A percentile compares a stretch with the other conserved stretches of the same genome.
These are phyloP conservation scores for Termitomyces sp. DNA, from an alignment of 768 basidiomycete genomes.

Conservation along the genomic window DNA sequence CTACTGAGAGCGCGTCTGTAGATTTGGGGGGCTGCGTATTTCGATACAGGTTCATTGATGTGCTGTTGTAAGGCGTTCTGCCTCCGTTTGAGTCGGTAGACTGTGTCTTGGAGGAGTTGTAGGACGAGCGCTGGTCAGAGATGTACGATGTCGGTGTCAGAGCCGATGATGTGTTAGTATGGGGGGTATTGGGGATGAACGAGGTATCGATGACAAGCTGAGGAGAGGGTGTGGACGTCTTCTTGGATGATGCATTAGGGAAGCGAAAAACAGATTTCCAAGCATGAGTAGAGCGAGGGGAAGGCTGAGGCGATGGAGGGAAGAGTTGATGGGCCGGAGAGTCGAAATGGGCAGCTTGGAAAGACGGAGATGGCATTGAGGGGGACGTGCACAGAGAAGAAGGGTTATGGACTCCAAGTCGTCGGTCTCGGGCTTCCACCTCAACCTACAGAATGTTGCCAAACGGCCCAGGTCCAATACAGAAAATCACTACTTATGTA, in stretches of 20 bases:
- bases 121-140: slow-evolving; percentile 70
- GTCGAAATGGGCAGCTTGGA: slow-evolving; percentile 17
- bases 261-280: slow-evolving; percentile 82
- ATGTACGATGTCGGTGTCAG: slow-evolving; percentile 51
- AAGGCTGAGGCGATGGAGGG: slow-evolving; percentile 15
- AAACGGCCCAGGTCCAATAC: slow-evolving; percentile 1
- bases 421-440: slow-evolving; percentile 2
- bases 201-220: slow-evolving; percentile 53
- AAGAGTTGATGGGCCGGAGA: slow-evolving; percentile 19
- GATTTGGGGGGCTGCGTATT: slow-evolving; percentile 31
- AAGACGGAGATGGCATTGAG: slow-evolving; percentile 23
- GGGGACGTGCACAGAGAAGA: not conserved
- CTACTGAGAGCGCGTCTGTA: slow-evolving; percentile 38
- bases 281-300: slow-evolving; percentile 32
- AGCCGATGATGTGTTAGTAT: slow-evolving; percentile 40
- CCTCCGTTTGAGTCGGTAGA: slow-evolving; percentile 68
- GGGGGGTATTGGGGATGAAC: slow-evolving; percentile 31
- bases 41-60: slow-evolving; percentile 27
- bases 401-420: not conserved
- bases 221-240: slow-evolving; percentile 40
- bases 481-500: slow-evolving; percentile 18
- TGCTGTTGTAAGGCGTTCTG: slow-evolving; percentile 25
- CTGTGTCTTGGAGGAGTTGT: slow-evolving; percentile 74
- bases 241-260: slow-evolving; percentile 63
- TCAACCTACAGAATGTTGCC: slow-evolving; percentile 8